Evolutionary conservation across 495 filamentous ascomycete genomes (phyloP), one percentile per base, ranked within the genome.

Genomic region (Xylaria longipes): DNA sequence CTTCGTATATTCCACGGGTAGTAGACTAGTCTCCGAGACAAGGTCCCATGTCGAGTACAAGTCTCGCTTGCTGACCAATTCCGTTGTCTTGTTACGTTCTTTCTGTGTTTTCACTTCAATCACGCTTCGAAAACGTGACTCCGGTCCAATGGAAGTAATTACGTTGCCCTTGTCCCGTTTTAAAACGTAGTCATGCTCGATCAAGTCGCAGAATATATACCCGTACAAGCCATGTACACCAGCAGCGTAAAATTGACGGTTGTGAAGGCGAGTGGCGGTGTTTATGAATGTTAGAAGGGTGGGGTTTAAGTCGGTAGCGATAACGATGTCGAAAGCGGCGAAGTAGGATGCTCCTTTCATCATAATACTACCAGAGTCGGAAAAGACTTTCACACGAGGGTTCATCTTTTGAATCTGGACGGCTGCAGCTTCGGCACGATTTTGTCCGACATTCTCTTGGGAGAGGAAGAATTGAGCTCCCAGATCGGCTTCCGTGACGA

Each of bases 1-100:
- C 46, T 85, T 87, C 20, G 88, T 84, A 73, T 90, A 89, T 29
- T 94, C 92, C n/a, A 85, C 78, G 0, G 93, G 90, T 1, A 97
- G 85, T 0, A 87, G 85, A 17, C 93, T 92, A 22, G 88, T 88
- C 78, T 94, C 94, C 31, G 84, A 86, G 65, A 92, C 93, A 8
- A 96, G 86, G 57, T 91, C 81, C 73, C 96, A 90, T 5, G 94
- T 93, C 15, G 90, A 91, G 84, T 97, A 99, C 5, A 89, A 79
- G 77, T 99, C 96, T 62, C 93, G 87, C 82, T 98, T 98, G 52
- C 92, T 97, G 57, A 98, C 95, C 78, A 96, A 88, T 75, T 99
- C 96, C 35, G 91, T 89, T n/a, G 83, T 80, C 79, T 94, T 95
- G 11, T 81, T 81, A 70, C 86, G 86, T 72, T 95, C 91, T 70